Conservation (phyloP, 495 filamentous ascomycete genomes). For the Neurospora africana region DNA sequence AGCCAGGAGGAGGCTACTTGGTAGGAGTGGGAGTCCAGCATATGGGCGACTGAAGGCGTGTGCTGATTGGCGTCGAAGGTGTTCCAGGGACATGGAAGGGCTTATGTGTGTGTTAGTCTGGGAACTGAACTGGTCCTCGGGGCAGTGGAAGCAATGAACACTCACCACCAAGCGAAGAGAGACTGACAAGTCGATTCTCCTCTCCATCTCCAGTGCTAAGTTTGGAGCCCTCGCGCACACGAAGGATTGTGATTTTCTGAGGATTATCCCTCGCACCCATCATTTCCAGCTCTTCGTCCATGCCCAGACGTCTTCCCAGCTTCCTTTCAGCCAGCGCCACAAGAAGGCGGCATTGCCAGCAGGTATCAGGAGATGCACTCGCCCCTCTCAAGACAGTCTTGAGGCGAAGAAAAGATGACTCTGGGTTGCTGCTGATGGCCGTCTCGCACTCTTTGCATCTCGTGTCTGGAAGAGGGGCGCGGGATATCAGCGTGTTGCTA, state of each 20-base stretch:
- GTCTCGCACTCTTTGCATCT: background rate
- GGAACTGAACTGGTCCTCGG: background rate
- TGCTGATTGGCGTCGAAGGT: background rate
- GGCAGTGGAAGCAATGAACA: background rate
- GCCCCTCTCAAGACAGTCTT: background rate
- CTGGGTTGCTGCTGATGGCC: background rate
- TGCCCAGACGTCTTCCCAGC: background rate
- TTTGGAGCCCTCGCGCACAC: background rate
- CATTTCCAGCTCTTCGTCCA: background rate
- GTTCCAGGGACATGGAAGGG: background rate
- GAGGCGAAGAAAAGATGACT: background rate
- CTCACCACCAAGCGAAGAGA: background rate
- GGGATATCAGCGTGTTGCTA: background rate
- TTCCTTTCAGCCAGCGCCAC: background rate
- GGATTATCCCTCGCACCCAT: background rate
- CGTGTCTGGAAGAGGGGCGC: background rate
- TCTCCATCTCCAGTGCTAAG: background rate
- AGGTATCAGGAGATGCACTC: background rate
- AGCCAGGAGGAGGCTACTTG: background rate
- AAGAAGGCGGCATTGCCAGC: background rate
- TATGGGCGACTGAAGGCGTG: background rate
- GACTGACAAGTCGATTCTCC: background rate
- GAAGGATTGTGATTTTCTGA: background rate
- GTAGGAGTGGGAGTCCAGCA: background rate
- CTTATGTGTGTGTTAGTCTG: background rate